Evolutionary conservation across 805 yeast species (phyloP), one percentile per base, ranked within the genome.

Genomic region (Candida pseudofarinosa): DNA sequence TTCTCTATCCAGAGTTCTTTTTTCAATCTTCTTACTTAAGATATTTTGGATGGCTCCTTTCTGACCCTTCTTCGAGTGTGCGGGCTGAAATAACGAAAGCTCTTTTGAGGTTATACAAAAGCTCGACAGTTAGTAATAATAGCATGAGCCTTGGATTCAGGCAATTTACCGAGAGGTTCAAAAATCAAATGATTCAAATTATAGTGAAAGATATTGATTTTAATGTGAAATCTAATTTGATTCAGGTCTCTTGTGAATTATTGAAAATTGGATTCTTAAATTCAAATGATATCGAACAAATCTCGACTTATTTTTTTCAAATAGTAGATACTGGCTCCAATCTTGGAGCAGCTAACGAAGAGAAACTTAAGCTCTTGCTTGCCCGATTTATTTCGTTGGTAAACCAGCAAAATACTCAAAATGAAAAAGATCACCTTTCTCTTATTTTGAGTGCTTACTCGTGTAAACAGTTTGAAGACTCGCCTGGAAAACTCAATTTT

Each of bases 41-140:
- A 48, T 87, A 85, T 59, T 74, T 85, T 54, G 96, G 96, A 3
- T 85, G 95, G 95, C 68, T 87, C 28, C 65, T 90, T 34, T 81
- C 90, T n/a, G 97, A 89, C 55, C 68, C 79, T 2, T 73, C 77
- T 13, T 60, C 75, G 8, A 48, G 57, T 3, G 95, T 87, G 1
- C 73, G 95, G 50, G 57, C 71, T 6, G 88, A 85, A 51, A 89
- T 81, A 1, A 56, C 85, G 19, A 77, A 71, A 50, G 71, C 75
- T 3, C 62, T 89, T 35, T 58, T 68, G 10, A 79, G 67, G 52
- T 61, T 81, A 17, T 78, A 77, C 55, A 67, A 62, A 39, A 62
- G 59, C 39, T 40, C 50, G 7, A 33, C 51, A 5, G 43, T 39
- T 23, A 43, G 47, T 15, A 45, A 44, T 14, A 41, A 47, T 5